Conservation (phyloP, 2,329 filamentous ascomycete genomes). For the Eurotiales sp. region DNA sequence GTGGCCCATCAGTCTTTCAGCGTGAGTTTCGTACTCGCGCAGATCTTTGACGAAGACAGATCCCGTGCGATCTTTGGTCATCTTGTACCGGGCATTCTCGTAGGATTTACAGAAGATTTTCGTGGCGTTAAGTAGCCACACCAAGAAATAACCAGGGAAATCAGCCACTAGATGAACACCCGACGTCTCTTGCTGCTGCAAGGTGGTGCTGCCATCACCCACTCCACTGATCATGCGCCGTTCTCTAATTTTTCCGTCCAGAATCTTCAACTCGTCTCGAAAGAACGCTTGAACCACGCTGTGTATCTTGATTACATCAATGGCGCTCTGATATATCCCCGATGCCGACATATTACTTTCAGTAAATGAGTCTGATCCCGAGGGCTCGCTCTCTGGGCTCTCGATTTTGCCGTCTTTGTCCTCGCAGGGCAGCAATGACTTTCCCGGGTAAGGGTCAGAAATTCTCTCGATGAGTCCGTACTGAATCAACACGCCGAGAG, state of each 20-base stretch:
- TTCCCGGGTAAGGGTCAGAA: slow-evolving; percentile 28
- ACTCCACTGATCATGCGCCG: background rate
- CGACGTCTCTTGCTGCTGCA: background rate
- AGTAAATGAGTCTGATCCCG: slow-evolving; percentile 27
- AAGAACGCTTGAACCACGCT: slow-evolving; percentile 47
- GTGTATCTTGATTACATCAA: slow-evolving; percentile 47
- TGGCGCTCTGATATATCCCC: slow-evolving; percentile 28
- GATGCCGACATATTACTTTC: slow-evolving; percentile 34
- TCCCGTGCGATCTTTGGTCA: slow-evolving; percentile 24
- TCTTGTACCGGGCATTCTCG: slow-evolving; percentile 37
- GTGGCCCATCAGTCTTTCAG: slow-evolving; percentile 36
- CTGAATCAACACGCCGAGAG: slow-evolving; percentile 42
- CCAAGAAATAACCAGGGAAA: slow-evolving; percentile 32
- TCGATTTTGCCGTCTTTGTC: background rate
- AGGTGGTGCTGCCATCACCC: background rate
- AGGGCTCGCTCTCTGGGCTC: slow-evolving; percentile 7
- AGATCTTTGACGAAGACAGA: slow-evolving; percentile 43
- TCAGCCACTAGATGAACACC: slow-evolving; percentile 19
- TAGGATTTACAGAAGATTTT: slow-evolving; percentile 42
- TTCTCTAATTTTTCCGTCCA: slow-evolving; percentile 28
- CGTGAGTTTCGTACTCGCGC: slow-evolving; percentile 47
- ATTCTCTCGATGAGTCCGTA: slow-evolving; percentile 45
- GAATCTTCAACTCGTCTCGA: slow-evolving; percentile 43
- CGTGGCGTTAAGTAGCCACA: slow-evolving; percentile 42
- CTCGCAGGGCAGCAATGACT: background rate